A percentile compares a stretch with the other conserved stretches of the same genome.
phyloP scores from a whole-genome alignment of 139 green algal genomes.

The Axilococcus clingmanii region DNA sequence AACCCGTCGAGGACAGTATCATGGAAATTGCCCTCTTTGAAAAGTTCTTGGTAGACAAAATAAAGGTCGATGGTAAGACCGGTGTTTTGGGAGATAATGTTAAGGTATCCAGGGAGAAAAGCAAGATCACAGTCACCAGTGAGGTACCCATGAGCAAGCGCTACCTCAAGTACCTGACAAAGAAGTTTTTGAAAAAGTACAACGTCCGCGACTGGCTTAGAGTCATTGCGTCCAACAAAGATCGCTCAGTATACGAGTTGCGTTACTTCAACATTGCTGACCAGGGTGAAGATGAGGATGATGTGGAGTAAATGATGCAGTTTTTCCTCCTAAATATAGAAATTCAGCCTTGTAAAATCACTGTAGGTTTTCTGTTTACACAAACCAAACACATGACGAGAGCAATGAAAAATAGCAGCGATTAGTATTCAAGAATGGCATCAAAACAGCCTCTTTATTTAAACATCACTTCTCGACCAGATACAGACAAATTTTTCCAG shows the following conservation, averaged over 20 bases:
- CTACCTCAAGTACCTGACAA: constrained; percentile 98
- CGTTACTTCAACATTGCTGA: constrained; percentile 99
- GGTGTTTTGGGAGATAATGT: constrained; percentile 81
- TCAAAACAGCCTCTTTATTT: no score
- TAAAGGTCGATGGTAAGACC: constrained; percentile 92
- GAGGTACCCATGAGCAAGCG: constrained; percentile 81
- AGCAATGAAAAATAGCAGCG: no score
- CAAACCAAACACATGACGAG: no score
- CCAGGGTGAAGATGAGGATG: constrained; percentile 80
- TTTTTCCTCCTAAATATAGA: not conserved
- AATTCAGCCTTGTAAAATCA: not conserved
- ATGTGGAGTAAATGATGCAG: constrained; percentile 37
- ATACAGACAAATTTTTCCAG: no score
- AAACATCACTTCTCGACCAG: no score
- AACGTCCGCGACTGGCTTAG: constrained; percentile 97
- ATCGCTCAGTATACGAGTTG: constrained; percentile 92
- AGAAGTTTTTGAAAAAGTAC: constrained; percentile 99
- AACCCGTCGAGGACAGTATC: constrained; percentile 84
- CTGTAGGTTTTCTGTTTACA: constrained; percentile 1
- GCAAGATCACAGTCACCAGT: constrained; percentile 75
- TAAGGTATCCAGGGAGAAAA: constrained; percentile 82
- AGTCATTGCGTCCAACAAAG: constrained; percentile 98
- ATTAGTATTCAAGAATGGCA: no score
- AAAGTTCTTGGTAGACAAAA: constrained; percentile 95
- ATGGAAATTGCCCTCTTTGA: constrained; percentile 94